Conservation (phyloP, 1,139 yeast genomes). For the Nematodospora anomalae region DNA sequence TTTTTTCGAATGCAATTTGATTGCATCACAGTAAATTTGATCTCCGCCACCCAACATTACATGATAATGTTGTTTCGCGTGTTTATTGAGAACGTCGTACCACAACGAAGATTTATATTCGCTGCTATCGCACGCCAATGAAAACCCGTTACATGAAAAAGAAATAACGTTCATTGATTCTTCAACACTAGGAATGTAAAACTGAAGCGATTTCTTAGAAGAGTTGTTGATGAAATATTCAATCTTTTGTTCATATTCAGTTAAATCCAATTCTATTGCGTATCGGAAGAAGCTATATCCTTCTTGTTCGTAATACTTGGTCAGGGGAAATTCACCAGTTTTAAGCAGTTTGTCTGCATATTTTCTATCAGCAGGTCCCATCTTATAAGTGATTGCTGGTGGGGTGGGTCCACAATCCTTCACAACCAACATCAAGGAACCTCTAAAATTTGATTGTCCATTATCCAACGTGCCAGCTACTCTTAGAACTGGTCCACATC, state of each 20-base stretch:
- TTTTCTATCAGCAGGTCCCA: constrained; percentile 35
- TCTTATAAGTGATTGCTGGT: constrained; percentile 39
- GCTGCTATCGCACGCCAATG: constrained; percentile 66
- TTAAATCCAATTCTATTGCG: constrained; percentile 48
- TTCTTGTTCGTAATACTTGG: constrained; percentile 36
- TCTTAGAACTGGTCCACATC: constrained; percentile 79
- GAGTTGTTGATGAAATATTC: constrained; percentile 56
- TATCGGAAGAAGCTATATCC: constrained; percentile 66
- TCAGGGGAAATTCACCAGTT: constrained; percentile 48
- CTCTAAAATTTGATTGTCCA: constrained; percentile 54
- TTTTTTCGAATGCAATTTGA: constrained; percentile 57
- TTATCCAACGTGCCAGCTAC: constrained; percentile 60
- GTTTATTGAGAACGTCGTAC: constrained; percentile 78
- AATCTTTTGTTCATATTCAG: constrained; percentile 54
- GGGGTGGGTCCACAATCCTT: constrained; percentile 33
- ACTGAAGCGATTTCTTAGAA: constrained; percentile 41
- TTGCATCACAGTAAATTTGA: constrained; percentile 85
- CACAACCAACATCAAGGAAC: constrained; percentile 62
- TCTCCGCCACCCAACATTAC: constrained; percentile 98
- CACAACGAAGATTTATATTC: constrained; percentile 75
- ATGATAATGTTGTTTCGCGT: constrained; percentile 65
- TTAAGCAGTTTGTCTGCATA: constrained; percentile 12
- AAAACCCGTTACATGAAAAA: constrained; percentile 92
- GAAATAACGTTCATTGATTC: constrained; percentile 80
- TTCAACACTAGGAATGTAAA: constrained; percentile 55